Conservation (phyloP, 495 filamentous ascomycete species). For the Penicillium longicatenatum region DNA sequence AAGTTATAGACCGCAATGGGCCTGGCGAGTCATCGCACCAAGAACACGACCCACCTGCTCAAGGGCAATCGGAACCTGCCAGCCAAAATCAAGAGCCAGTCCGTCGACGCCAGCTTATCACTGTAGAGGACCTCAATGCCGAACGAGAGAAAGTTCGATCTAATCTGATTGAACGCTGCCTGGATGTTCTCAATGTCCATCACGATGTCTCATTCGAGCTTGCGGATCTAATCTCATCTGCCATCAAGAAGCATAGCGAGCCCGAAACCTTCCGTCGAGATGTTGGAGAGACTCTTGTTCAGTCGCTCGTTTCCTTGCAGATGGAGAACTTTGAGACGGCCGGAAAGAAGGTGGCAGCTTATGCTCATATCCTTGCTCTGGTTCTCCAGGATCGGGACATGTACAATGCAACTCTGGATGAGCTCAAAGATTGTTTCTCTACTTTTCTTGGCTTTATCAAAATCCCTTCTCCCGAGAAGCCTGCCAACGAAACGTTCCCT, state of each 20-base stretch:
- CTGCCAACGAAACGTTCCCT: constrained; percentile 73
- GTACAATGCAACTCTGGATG: constrained; percentile 71
- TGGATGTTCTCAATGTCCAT: constrained; percentile 87
- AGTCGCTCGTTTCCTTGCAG: constrained; percentile 83
- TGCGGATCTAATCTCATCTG: constrained; percentile 78
- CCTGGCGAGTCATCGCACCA: constrained; percentile 27
- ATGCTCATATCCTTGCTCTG: constrained; percentile 88
- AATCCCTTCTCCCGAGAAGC: constrained; percentile 57
- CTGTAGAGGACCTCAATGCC: constrained; percentile 81
- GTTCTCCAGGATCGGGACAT: constrained; percentile 82
- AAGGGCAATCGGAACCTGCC: constrained; percentile 16
- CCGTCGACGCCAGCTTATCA: constrained; percentile 47
- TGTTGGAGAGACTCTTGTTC: constrained; percentile 79
- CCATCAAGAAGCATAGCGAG: constrained; percentile 68
- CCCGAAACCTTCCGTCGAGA: constrained; percentile 66
- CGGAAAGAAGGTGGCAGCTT: constrained; percentile 87
- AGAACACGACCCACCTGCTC: not conserved
- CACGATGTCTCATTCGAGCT: constrained; percentile 90
- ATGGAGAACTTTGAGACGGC: constrained; percentile 67
- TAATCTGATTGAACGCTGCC: constrained; percentile 81
- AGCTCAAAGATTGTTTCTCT: constrained; percentile 76
- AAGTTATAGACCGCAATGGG: constrained; percentile 27
- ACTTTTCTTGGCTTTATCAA: constrained; percentile 81
- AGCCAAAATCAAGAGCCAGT: constrained; percentile 22
- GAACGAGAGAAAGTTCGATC: constrained; percentile 71